Evolutionary conservation across 768 basidiomycete genomes (phyloP), one percentile per base, ranked within the genome.

Genomic region (Imleria badia): DNA sequence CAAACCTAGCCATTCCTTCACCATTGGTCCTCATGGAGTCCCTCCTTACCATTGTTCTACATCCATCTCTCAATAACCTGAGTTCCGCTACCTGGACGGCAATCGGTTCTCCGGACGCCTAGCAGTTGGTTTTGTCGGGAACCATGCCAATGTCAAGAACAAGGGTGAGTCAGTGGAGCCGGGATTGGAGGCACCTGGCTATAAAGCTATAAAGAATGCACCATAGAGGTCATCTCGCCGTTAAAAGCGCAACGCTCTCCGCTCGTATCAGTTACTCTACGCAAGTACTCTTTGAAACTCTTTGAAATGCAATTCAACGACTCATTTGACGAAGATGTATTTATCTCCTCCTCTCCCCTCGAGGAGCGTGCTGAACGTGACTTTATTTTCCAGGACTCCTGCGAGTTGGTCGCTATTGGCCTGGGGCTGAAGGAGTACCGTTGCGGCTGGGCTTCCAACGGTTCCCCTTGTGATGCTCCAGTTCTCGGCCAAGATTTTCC

Each of bases 161-260:
- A 50, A 46, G 22, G 14, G 5, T 1, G 31, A 15, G 50, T 49
- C 47, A 22, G 31, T 52, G 51, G 55, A 55, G 51, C 22, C 8
- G 19, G 33, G 46, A 11, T 42, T 22, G 19, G 30, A 34, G 48
- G 15, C 31, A 31, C n/a, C 17, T 26, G 30, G 36, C 5, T 65
- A 66, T 67, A 65, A 59, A 52, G 36, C 5, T 65, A 66, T 67
- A 65, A 59, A 52, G 39, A 29, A 49, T 20, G 22, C 11, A 1
- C 45, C 5, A 22, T 36, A 9, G 19, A 39, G 35, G 5, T 26
- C 39, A 17, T 34, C 23, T 22, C 23, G 3, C 20, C 9, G 3
- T 39, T 41, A 10, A 41, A 34, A 31, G 41, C 8, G 11, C 43
- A 59, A 15, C 35, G n/a, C 12, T 14, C 26, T 56, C 39, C 20